Evolutionary conservation across 768 basidiomycete genomes (phyloP).

Genomic region (Boletus rex-veris): DNA sequence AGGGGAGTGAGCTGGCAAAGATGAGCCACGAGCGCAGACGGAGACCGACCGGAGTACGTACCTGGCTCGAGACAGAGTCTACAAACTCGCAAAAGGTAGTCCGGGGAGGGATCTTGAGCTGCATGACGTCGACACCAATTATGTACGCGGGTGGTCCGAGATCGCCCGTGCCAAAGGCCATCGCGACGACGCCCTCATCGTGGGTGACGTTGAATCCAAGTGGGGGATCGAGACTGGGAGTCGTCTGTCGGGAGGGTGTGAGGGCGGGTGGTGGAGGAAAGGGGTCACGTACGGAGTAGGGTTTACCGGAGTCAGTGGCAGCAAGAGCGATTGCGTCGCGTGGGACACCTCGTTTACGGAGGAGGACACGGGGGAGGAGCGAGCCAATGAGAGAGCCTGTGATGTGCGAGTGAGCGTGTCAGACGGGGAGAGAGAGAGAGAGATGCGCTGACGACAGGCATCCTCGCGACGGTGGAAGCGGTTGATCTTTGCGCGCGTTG

Average conservation of each 20-base stretch:
- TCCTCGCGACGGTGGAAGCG: constrained; percentile 72
- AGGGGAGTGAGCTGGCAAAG: constrained; percentile 37
- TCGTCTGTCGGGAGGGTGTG: constrained; percentile 35
- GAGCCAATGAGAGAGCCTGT: constrained; percentile 77
- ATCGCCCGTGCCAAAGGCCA: constrained; percentile 49
- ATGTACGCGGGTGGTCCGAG: constrained; percentile 54
- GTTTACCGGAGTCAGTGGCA: constrained; percentile 65
- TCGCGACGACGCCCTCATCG: constrained; percentile 68
- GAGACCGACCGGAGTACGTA: constrained; percentile 21
- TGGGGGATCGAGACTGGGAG: constrained; percentile 44
- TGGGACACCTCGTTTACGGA: constrained; percentile 54
- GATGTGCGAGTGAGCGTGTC: not conserved
- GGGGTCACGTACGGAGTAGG: constrained; percentile 58
- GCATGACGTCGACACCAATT: constrained; percentile 83
- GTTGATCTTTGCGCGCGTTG: constrained; percentile 53
- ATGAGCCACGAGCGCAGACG: not conserved
- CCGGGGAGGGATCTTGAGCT: constrained; percentile 57
- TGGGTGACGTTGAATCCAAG: constrained; percentile 82
- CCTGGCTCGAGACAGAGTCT: constrained; percentile 63
- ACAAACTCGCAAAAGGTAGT: constrained; percentile 60
- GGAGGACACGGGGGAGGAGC: constrained; percentile 64
- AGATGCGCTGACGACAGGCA: constrained; percentile 48
- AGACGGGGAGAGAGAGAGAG: not conserved
- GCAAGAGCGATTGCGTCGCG: constrained; percentile 48
- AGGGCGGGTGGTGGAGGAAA: constrained; percentile 2